Evolutionary conservation across 164 flowering plant genomes (phyloP), one percentile per base, ranked within the genome.

Genomic region (Aristolochia contorta): DNA sequence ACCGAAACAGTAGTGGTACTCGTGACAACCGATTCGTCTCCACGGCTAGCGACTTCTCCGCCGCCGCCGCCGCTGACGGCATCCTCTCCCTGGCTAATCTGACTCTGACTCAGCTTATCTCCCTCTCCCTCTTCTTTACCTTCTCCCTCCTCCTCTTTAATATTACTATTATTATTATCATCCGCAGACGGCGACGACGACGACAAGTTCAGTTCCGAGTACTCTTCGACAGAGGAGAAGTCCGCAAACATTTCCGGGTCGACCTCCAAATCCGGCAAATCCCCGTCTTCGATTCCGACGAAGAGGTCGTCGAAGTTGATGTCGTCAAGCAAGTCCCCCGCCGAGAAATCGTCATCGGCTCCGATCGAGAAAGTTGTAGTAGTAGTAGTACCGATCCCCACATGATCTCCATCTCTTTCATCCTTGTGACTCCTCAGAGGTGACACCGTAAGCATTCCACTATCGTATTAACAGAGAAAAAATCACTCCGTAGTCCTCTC

Each of bases 261-360:
- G 83, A 89, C 76, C 74, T 87, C 96, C 84, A 92, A 72, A 71
- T 84, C 93, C 14, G 91, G 98, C 57, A 89, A 63, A 50, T 89
- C 87, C 7, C 77, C 84, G 47, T 82, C 81, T 7, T 71, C 76
- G 49, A 82, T 76, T 3, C 84, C 88, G 14, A 72, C 49, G 50
- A 89, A 92, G 1, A 91, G 70, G 65, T 91, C 95, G 37, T 83
- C 95, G 57, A 91, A 88, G 58, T 83, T 80, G 61, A 91, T 91
- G 56, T 81, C 78, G 30, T 91, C 91, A 0, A 91, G 79, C 66
- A 91, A 71, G 64, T 70, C 78, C 47, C 73, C 84, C 1, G 64
- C 67, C 0, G 75, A 53, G 52, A 81, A 77, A 18, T 25, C 58
- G 49, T 79, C 86, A 0, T 68, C 79, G 1, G 22, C 54, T 12